Conservation (phyloP, 1,284 basidiomycete genomes). For the Kalmanozyma brasiliensis region DNA sequence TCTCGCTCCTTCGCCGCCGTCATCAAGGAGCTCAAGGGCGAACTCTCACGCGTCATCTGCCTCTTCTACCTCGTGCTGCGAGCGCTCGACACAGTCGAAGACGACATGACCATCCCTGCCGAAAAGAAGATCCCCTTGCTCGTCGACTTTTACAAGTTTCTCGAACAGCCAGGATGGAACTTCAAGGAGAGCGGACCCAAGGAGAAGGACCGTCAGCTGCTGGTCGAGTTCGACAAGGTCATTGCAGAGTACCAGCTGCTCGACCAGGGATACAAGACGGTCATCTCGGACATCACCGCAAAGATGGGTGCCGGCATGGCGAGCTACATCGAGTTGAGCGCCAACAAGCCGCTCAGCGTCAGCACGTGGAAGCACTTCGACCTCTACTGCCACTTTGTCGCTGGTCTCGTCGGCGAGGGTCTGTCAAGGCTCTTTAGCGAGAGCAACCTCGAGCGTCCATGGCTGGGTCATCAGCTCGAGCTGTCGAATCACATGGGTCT, state of each 20-base stretch:
- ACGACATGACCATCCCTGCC: conserved; percentile 95
- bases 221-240: conserved; percentile 86
- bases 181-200: conserved; percentile 83
- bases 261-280: conserved; percentile 74
- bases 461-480: conserved; percentile 83
- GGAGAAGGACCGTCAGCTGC: conserved; percentile 88
- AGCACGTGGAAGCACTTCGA: conserved; percentile 79
- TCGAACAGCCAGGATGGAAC: conserved; percentile 86
- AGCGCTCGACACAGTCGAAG: conserved; percentile 94
- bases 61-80: conserved; percentile 95
- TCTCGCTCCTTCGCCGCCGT: conserved; percentile 91
- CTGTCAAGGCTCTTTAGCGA: conserved; percentile 89
- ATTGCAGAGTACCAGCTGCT: conserved; percentile 80
- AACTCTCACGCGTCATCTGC: conserved; percentile 87
- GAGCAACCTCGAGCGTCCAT: conserved; percentile 83
- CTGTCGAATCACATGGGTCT: conserved; percentile 96
- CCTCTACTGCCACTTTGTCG: conserved; percentile 98
- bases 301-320: conserved; percentile 94
- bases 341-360: conserved; percentile 50
- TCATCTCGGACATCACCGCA: conserved; percentile 79
- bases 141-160: conserved; percentile 83
- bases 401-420: conserved; percentile 96
- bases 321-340: conserved; percentile 74
- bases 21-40: conserved; percentile 95
- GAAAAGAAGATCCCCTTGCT: conserved; percentile 86